phyloP scores from a whole-genome alignment of 129 eudicot species.

The Artemisia argyi region DNA sequence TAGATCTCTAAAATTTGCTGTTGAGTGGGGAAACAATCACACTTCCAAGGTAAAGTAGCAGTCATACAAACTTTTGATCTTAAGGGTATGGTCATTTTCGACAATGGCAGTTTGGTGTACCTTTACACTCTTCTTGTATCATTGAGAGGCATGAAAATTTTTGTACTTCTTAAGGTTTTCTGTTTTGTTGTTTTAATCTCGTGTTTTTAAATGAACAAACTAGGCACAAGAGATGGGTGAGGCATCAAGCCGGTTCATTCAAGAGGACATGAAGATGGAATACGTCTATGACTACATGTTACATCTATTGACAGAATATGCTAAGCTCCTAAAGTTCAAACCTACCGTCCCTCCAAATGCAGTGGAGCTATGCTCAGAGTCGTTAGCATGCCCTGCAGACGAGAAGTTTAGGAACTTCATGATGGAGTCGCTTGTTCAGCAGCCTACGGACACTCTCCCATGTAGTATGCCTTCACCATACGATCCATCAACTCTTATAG shows the following conservation, averaged over 20 bases:
- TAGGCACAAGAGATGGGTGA: constrained; percentile 69
- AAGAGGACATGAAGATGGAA: constrained; percentile 67
- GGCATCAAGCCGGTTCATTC: constrained; percentile 63
- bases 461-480: constrained; percentile 76
- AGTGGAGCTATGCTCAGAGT: constrained; percentile 58
- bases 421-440: constrained; percentile 54
- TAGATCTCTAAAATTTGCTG: constrained; percentile 74
- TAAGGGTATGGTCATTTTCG: neutral
- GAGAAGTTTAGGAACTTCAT: constrained; percentile 56
- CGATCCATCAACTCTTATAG: constrained; percentile 40
- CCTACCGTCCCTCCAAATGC: constrained; percentile 59
- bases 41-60: constrained; percentile 23
- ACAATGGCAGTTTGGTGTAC: neutral
- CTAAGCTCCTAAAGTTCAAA: constrained; percentile 58
- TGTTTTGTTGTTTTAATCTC: neutral
- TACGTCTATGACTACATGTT: constrained; percentile 73
- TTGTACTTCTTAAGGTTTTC: too few species aligned
- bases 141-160: too few species aligned
- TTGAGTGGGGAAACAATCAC: constrained; percentile 86
- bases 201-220: neutral
- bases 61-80: neutral
- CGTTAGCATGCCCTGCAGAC: constrained; percentile 56
- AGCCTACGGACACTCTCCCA: constrained; percentile 47
- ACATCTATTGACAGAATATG: constrained; percentile 64
- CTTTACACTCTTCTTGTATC: neutral